Evolutionary conservation across 2,329 filamentous ascomycete species (phyloP).

Genomic region (Colletotrichum sublineola): DNA sequence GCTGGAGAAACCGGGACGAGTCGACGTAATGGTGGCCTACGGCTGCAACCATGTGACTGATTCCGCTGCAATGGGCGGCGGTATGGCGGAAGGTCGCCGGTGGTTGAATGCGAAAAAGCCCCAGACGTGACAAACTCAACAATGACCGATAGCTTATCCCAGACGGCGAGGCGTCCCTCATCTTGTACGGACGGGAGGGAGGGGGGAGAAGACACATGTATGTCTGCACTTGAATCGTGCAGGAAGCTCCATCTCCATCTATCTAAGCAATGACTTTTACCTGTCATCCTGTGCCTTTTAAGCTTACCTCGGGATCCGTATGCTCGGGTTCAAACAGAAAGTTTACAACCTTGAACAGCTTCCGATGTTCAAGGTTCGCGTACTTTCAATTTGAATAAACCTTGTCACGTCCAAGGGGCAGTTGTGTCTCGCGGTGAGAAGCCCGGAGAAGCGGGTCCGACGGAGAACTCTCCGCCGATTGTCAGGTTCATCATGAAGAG

Average conservation of each 20-base stretch:
- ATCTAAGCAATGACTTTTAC: too few relatives aligned
- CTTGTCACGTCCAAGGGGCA: conserved; percentile 2
- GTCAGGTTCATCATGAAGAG: not conserved
- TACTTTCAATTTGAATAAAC: not conserved
- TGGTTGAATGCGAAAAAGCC: not conserved
- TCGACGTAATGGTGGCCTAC: not conserved
- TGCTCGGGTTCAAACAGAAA: not conserved
- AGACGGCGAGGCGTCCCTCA: not conserved
- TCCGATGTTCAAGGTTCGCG: too few relatives aligned
- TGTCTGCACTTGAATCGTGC: too few relatives aligned
- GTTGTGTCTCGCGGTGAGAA: not conserved
- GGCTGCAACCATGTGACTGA: not conserved
- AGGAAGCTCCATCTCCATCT: not conserved
- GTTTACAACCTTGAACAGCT: not conserved
- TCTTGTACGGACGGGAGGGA: too few relatives aligned
- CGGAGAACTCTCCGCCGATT: not conserved
- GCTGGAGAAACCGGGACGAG: not conserved
- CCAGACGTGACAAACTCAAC: too few relatives aligned
- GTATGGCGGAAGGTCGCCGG: not conserved
- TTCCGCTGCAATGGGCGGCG: not conserved
- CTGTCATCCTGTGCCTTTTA: not conserved
- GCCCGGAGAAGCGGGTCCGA: not conserved
- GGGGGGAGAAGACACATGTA: not conserved
- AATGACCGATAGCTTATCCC: not conserved
- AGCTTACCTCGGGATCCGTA: not conserved